These are phyloP conservation scores for Flammula alnicola DNA, from an alignment of 1,284 basidiomycete species.

Conservation along the genomic window DNA sequence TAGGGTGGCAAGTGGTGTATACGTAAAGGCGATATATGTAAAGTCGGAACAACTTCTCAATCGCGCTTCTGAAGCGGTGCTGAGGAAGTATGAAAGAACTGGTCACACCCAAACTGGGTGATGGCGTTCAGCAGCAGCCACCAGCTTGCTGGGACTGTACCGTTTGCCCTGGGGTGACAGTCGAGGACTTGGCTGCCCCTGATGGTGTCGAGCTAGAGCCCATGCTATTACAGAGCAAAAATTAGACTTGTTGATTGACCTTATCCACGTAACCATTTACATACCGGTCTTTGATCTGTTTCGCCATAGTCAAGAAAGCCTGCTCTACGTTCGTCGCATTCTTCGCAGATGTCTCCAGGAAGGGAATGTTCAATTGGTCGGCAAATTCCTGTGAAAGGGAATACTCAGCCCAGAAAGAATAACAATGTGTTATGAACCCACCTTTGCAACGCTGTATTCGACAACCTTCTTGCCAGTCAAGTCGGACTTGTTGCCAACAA, in stretches of 20 bases:
- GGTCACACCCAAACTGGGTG: constrained; percentile 1
- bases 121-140: constrained; percentile 67
- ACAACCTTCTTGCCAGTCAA: constrained; percentile 99
- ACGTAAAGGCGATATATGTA: constrained; percentile 33
- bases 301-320: constrained; percentile 99
- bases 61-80: constrained; percentile 13
- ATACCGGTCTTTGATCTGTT: constrained; percentile 96
- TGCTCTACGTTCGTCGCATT: constrained; percentile 99
- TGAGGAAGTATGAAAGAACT: constrained; percentile 15
- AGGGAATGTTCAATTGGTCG: constrained; percentile 92
- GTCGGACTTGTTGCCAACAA: constrained; percentile 99
- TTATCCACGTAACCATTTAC: constrained; percentile 21
- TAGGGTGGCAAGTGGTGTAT: constrained; percentile 33
- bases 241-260: constrained; percentile 13
- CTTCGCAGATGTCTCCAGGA: constrained; percentile 99
- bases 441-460: constrained; percentile 97
- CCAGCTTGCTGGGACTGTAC: constrained; percentile 75
- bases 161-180: constrained; percentile 76
- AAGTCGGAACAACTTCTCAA: constrained; percentile 24
- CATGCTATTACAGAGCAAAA: constrained; percentile 57
- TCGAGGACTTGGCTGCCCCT: constrained; percentile 70
- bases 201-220: constrained; percentile 74
- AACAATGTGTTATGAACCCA: constrained; percentile 37
- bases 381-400: constrained; percentile 85
- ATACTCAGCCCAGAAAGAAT: too few relatives aligned